Conservation (phyloP, 2,329 filamentous ascomycete species). For the Rutstroemia sp. region DNA sequence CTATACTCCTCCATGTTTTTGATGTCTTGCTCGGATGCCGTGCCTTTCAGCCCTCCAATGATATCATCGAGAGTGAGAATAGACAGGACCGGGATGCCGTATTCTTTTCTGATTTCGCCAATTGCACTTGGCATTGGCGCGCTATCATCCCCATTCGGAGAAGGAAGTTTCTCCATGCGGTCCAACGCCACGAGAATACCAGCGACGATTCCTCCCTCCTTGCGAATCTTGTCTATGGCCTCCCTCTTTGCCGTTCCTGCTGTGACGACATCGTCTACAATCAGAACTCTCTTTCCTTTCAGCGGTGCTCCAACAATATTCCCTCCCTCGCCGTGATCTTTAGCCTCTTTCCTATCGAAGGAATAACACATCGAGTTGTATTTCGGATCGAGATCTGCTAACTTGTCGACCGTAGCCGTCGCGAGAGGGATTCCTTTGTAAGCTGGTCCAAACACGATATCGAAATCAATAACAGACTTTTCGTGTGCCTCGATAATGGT, state of each 20-base stretch:
- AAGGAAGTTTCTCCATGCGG: constrained; percentile 73
- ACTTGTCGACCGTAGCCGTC: constrained; percentile 66
- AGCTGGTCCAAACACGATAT: constrained; percentile 86
- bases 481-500: constrained; percentile 44
- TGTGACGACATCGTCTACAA: constrained; percentile 95
- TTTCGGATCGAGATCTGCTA: constrained; percentile 60
- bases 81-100: constrained; percentile 72
- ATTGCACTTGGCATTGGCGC: constrained; percentile 72
- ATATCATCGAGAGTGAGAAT: constrained; percentile 84
- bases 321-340: constrained; percentile 92
- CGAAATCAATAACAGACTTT: constrained; percentile 48
- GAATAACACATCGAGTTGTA: constrained; percentile 72
- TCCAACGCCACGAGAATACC: constrained; percentile 87
- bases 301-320: constrained; percentile 83
- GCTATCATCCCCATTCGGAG: constrained; percentile 41
- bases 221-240: constrained; percentile 80
- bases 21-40: constrained; percentile 55
- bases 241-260: constrained; percentile 92
- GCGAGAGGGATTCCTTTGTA: constrained; percentile 98
- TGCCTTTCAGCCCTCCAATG: constrained; percentile 57
- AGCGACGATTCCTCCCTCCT: constrained; percentile 75
- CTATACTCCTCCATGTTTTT: constrained; percentile 68
- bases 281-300: constrained; percentile 76
- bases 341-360: constrained; percentile 94
- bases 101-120: constrained; percentile 76